Evolutionary conservation across 2,329 filamentous ascomycete species (phyloP), one percentile per base, ranked within the genome.

Genomic region (Elsinoe perseae): DNA sequence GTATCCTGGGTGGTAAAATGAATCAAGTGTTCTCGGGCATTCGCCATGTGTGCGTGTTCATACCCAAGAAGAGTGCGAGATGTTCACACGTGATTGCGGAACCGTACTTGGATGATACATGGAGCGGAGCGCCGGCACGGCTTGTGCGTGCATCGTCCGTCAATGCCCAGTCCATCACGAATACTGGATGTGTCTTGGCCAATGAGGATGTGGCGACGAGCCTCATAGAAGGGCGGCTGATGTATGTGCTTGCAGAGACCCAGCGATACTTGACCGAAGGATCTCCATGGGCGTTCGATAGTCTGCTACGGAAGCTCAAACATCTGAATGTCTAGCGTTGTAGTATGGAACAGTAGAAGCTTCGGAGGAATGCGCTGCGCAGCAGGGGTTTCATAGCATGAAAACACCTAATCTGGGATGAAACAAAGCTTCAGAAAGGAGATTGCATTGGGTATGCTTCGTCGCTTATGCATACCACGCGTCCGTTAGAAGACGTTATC

Each of bases 401-500:
- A 23, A 43, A 14, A 10, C 8, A 20, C 40, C 21, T 43, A 4
- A 2, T 23, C 40, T 43, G 16, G 16, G 40, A 21, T 43, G 40
- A 43, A 43, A 43, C 40, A 43, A 20, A 23, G 40, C 40, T 43
- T 23, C 21, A 23, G 8, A 1, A 43, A 10, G 18, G 40, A 12
- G 12, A 36, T 3, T 36, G 14, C 18, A n/a, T 10, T n/a, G n/a
- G n/a, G n/a, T 21, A 20, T 43, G 40, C 16, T 23, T 18, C 18
- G 40, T 43, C 40, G 40, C 40, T 43, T 43, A 43, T 43, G 40
- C 40, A 43, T 43, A 43, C 40, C 40, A 23, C 40, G 21, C 18
- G 18, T 10, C 21, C 40, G 40, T 43, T 43, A 20, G 16, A 36
- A 23, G 40, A 43, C 40, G 40, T 43, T 43, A 20, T 2, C 9